Percentiles rank a stretch among this genome's conserved stretches.
phyloP scores from a whole-genome alignment of 495 filamentous ascomycete genomes.

The Penicillium cinerascens region DNA sequence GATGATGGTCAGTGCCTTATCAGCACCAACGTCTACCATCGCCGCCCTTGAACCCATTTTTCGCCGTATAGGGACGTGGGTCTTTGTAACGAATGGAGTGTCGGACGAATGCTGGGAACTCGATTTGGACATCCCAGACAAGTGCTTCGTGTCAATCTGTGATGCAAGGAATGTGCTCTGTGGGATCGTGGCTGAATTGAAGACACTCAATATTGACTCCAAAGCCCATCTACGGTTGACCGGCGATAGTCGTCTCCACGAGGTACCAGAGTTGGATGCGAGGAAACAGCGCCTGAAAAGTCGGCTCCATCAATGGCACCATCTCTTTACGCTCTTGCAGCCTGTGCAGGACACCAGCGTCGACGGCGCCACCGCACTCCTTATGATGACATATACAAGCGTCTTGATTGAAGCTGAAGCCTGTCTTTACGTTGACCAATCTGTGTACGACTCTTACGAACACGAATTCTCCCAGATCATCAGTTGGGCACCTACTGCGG shows the following conservation, averaged over 20 bases:
- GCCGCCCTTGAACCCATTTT: constrained; percentile 14
- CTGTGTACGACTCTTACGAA: constrained; percentile 18
- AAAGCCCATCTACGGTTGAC: constrained; percentile 6
- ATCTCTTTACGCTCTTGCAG: neutral
- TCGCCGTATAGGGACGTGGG: constrained; percentile 15
- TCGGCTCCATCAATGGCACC: constrained; percentile 11
- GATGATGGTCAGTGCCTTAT: constrained; percentile 9
- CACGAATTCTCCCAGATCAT: constrained; percentile 17
- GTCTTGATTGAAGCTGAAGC: constrained; percentile 18
- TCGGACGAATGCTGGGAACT: constrained; percentile 1
- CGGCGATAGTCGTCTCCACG: neutral
- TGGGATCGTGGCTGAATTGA: constrained; percentile 16
- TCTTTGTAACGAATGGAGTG: constrained; percentile 2
- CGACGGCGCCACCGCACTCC: constrained; percentile 4
- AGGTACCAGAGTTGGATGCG: neutral
- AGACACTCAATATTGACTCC: constrained; percentile 8
- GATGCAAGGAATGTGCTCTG: constrained; percentile 19
- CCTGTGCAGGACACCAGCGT: neutral
- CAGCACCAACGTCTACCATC: neutral
- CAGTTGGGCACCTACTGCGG: constrained; percentile 15
- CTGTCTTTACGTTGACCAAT: constrained; percentile 12
- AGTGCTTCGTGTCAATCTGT: constrained; percentile 3
- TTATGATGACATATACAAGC: constrained; percentile 18
- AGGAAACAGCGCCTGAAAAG: constrained; percentile 4
- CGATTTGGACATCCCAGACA: neutral